These are phyloP conservation scores for Rugosomyces carneus DNA, from an alignment of 1,284 basidiomycete species.

Conservation along the genomic window DNA sequence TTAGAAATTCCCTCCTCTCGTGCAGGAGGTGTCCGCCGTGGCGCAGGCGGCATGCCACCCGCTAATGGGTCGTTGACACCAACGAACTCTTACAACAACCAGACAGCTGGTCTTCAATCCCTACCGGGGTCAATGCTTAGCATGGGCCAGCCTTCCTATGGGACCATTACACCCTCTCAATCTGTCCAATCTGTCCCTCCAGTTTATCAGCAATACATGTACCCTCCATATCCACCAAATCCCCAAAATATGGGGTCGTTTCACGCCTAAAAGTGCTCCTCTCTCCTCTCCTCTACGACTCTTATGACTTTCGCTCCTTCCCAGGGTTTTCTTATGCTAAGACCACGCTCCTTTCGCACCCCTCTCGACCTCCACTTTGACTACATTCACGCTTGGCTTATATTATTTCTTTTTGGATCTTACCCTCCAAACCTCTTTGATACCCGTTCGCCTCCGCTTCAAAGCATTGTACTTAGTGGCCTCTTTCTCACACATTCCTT, in stretches of 20 bases:
- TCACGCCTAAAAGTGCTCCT: constrained; percentile 50
- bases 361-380: constrained; percentile 7
- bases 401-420: constrained; percentile 22
- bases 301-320: not conserved
- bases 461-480: constrained; percentile 24
- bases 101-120: no score
- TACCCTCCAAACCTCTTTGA: constrained; percentile 18
- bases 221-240: constrained; percentile 71
- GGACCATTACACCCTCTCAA: constrained; percentile 47
- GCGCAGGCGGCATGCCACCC: constrained; percentile 27
- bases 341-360: constrained; percentile 32
- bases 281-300: constrained; percentile 21
- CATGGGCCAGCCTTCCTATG: constrained; percentile 61
- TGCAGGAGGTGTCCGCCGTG: constrained; percentile 45
- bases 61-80: constrained; percentile 35
- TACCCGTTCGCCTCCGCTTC: constrained; percentile 22
- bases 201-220: constrained; percentile 76
- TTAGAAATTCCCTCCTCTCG: constrained; percentile 53
- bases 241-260: constrained; percentile 70
- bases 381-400: constrained; percentile 22
- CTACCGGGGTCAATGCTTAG: constrained; percentile 53
- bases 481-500: constrained; percentile 24
- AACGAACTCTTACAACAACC: constrained; percentile 49
- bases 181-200: constrained; percentile 61
- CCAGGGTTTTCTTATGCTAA: constrained; percentile 16